Evolutionary conservation across 1,284 basidiomycete species (phyloP).

Genomic region (Serendipita sp.): DNA sequence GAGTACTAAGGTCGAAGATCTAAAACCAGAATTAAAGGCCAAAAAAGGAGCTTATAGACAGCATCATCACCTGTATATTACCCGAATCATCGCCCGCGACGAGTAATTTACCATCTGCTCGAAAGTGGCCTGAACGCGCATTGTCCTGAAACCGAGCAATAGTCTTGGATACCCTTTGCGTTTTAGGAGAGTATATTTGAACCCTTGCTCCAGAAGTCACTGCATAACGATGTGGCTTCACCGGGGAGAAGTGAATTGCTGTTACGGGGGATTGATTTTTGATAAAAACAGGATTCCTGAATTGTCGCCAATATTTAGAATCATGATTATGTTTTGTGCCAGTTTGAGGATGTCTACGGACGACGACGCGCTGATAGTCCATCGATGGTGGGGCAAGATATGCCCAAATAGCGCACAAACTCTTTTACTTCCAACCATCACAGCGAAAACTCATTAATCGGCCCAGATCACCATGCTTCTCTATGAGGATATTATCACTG

Average conservation of each 20-base stretch:
- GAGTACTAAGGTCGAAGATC: slow-evolving; percentile 90
- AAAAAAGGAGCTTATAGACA: slow-evolving; percentile 12
- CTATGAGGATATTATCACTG: slow-evolving; percentile 59
- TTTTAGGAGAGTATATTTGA: slow-evolving; percentile 90
- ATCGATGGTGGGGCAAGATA: slow-evolving; percentile 24
- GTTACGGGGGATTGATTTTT: slow-evolving; percentile 93
- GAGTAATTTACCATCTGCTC: slow-evolving; percentile 86
- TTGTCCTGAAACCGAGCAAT: slow-evolving; percentile 96
- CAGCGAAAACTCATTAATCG: slow-evolving; percentile 13
- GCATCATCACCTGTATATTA: slow-evolving; percentile 57
- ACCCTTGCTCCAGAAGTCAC: slow-evolving; percentile 90
- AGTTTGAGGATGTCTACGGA: slow-evolving; percentile 43
- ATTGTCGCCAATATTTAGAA: slow-evolving; percentile 67
- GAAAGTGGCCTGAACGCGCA: slow-evolving; percentile 74
- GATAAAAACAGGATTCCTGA: slow-evolving; percentile 76
- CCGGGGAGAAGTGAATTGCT: slow-evolving; percentile 75
- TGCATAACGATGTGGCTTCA: slow-evolving; percentile 83
- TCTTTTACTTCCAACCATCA: slow-evolving; percentile 9
- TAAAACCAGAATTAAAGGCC: slow-evolving; percentile 20
- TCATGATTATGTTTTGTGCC: slow-evolving; percentile 51
- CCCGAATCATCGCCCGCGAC: slow-evolving; percentile 94
- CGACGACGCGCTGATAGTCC: slow-evolving; percentile 66
- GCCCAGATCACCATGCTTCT: slow-evolving; percentile 48
- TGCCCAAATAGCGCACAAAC: slow-evolving; percentile 14
- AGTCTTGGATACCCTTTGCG: slow-evolving; percentile 90